Base-by-base conservation (phyloP, 2,329 filamentous ascomycete species). In the Xylaria sp. region DNA sequence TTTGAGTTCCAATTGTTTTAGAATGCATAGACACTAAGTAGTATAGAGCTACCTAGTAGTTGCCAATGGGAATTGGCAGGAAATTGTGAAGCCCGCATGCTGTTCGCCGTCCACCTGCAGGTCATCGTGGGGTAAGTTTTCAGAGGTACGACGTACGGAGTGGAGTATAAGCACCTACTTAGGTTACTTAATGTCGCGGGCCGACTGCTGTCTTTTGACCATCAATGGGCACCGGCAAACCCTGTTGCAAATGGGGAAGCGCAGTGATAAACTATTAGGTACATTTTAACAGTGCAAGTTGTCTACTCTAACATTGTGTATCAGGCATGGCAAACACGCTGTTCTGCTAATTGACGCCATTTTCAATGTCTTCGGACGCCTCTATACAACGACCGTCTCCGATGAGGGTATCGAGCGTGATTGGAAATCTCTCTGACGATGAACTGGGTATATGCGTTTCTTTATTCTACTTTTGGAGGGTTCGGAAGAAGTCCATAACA, bases 401-500 rank as follows among this genome's bases (percentile, higher is more conserved):
- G 63, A 59, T 50, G 51, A 50, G 70, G 63, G 70, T 70, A 72
- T 72, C 70, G 54, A 69, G 62, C 64, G 48, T 62, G 44, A 64
- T 23, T 9, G 41, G 61, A 65, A 56, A 51, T 39, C n/a, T 59
- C n/a, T 63, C 55, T 28, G 28, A 46, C 8, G 28, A 44, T 55
- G 20, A 44, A 25, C 20, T 5, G 48, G 48, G 59, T 61, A 18
- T 62, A 66, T 44, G 67, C 67, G 60, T 61, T 34, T 52, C 54
- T 63, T 62, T 58, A 7, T 61, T 63, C 28, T 65, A 67, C 54
- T 62, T 63, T 63, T 71, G 67, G 25, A 74, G 61, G 23, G 71
- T 72, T 50, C 72, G 72, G 72, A 74, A 74, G 54, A 74, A 74
- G 44, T 74, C 73, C 73, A 74, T 74, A 12, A 74, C 70, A 57